phyloP scores from a whole-genome alignment of 2,329 filamentous ascomycete genomes.

The Geosmithia morbida region DNA sequence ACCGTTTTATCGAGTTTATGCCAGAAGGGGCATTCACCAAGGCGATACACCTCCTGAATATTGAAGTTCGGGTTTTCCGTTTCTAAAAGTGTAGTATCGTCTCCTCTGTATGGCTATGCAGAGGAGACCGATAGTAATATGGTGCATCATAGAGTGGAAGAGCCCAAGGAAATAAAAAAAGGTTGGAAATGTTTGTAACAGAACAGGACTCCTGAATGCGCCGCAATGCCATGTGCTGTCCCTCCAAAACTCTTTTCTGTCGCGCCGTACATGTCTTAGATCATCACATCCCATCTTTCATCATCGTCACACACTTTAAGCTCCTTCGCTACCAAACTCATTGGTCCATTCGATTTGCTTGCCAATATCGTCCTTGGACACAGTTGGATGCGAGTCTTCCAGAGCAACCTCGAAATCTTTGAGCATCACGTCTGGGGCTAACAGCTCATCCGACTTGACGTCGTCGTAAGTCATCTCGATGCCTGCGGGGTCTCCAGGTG shows the following conservation, averaged over 20 bases:
- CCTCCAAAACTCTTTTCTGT: not conserved
- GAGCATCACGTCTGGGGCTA: constrained; percentile 73
- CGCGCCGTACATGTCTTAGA: not conserved
- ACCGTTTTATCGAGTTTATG: no score
- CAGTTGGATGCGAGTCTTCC: constrained; percentile 75
- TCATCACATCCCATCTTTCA: not conserved
- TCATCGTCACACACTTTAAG: constrained; percentile 15
- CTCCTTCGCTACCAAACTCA: constrained; percentile 88
- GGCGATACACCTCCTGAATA: no score
- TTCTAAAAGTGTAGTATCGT: no score
- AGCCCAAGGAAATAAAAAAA: not conserved
- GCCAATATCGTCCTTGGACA: constrained; percentile 72
- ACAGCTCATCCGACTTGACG: constrained; percentile 67
- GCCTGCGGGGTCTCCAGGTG: constrained; percentile 73
- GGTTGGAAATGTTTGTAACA: not conserved
- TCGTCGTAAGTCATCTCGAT: constrained; percentile 91
- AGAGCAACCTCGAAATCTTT: constrained; percentile 94
- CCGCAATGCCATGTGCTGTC: constrained; percentile 10
- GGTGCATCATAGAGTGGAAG: not conserved
- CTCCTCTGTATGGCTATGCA: no score
- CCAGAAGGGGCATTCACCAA: no score
- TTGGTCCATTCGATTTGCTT: constrained; percentile 86
- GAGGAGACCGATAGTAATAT: no score
- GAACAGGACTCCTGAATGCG: constrained; percentile 14
- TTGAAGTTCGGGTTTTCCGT: no score